These are phyloP conservation scores for Lantana camara DNA, from an alignment of 257 asterid species.

Conservation along the genomic window DNA sequence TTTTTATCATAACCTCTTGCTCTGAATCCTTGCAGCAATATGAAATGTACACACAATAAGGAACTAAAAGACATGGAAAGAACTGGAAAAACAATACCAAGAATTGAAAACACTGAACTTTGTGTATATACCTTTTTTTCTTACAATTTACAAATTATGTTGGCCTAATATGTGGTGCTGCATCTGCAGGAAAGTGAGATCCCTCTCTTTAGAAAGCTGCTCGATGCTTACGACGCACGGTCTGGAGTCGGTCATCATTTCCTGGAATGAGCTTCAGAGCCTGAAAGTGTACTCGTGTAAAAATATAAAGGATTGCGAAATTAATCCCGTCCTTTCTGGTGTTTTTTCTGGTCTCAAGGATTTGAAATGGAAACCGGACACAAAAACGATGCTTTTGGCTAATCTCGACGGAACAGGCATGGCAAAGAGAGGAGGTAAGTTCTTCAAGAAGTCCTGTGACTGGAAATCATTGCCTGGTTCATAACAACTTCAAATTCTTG, in stretches of 20 bases:
- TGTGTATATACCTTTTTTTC: neutral
- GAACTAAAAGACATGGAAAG: no score
- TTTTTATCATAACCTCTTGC: no score
- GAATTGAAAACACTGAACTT: no score
- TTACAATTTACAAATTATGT: neutral
- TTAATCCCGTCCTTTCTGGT: slow-evolving; percentile 44
- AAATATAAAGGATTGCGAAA: slow-evolving; percentile 61
- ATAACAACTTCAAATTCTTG: slow-evolving; percentile 30
- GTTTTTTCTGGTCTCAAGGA: slow-evolving; percentile 55
- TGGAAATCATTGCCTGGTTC: slow-evolving; percentile 64
- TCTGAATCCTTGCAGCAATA: no score
- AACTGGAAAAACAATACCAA: no score
- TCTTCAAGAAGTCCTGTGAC: slow-evolving; percentile 56
- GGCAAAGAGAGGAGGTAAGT: slow-evolving; percentile 57
- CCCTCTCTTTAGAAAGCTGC: slow-evolving; percentile 65
- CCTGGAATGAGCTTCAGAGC: slow-evolving; percentile 63
- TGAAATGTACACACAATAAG: no score
- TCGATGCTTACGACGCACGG: slow-evolving; percentile 62
- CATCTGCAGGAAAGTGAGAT: slow-evolving; percentile 49
- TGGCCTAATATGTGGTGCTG: slow-evolving; percentile 4
- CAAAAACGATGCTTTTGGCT: slow-evolving; percentile 49
- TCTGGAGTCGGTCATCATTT: slow-evolving; percentile 53
- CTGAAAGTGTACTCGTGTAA: slow-evolving; percentile 64
- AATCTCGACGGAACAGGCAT: slow-evolving; percentile 60
- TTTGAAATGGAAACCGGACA: slow-evolving; percentile 71